Conservation (phyloP, 345 rosid genomes). For the Citrus trifoliata region DNA sequence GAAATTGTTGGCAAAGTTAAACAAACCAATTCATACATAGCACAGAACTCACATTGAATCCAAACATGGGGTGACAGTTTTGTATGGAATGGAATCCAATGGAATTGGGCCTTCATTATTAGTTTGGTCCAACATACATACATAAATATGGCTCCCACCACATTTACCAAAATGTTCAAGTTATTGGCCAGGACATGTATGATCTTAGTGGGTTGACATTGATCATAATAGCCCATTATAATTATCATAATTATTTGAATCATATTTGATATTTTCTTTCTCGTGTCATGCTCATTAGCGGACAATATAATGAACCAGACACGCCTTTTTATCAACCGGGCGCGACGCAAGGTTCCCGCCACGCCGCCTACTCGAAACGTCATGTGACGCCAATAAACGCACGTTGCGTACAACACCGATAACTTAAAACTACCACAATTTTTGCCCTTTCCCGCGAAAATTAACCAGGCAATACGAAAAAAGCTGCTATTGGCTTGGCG, state of each 20-base stretch:
- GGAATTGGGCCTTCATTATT: background rate
- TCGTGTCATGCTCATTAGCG: background rate
- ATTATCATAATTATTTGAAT: background rate
- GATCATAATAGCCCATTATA: no score
- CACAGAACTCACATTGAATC: no score
- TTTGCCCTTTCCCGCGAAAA: background rate
- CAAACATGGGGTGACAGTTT: background rate
- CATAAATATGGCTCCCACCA: background rate
- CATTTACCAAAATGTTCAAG: background rate
- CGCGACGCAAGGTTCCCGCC: background rate
- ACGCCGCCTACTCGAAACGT: background rate
- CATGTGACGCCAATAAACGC: background rate
- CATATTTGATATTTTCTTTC: background rate
- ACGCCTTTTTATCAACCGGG: background rate
- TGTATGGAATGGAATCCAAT: background rate
- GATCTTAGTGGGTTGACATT: no score
- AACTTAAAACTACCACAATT: background rate
- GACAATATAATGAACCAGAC: background rate
- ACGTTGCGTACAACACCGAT: background rate
- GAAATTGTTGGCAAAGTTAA: background rate
- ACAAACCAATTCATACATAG: background rate
- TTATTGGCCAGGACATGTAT: no score
- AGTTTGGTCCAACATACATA: background rate
- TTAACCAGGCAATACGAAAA: background rate
- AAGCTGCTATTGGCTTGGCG: background rate